Evolutionary conservation across 2,329 filamentous ascomycete genomes (phyloP).

Genomic region (Talaromyces sp.): DNA sequence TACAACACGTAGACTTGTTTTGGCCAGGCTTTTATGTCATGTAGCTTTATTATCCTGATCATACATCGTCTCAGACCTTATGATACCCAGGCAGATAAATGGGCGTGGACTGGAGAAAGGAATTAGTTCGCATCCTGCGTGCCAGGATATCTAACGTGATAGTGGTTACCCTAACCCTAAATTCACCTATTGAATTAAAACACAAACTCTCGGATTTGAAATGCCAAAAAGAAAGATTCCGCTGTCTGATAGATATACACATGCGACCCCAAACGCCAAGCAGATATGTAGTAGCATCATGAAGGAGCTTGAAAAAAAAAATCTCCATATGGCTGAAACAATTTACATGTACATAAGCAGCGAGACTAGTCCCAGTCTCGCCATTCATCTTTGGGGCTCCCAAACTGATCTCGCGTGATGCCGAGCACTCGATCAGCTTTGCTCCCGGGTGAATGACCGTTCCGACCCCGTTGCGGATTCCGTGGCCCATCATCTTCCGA

Average conservation of each 20-base stretch:
- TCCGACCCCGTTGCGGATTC: not conserved
- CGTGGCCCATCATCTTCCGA: constrained; percentile 16
- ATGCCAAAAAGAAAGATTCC: not conserved
- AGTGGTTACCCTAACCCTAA: no score
- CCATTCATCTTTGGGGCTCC: constrained; percentile 33
- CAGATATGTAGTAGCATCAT: not conserved
- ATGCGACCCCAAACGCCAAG: not conserved
- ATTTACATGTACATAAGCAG: not conserved
- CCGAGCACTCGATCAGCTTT: constrained; percentile 11
- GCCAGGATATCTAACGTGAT: no score
- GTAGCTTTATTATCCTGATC: no score
- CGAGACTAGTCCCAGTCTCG: constrained; percentile 34
- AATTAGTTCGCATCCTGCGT: no score
- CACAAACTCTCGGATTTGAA: not conserved
- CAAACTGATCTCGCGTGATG: constrained; percentile 4
- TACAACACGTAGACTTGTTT: not conserved
- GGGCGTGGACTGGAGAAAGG: no score
- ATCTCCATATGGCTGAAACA: not conserved
- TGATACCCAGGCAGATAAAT: no score
- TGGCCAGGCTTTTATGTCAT: no score
- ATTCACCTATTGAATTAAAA: no score
- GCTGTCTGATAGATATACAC: not conserved
- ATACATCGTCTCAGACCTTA: no score
- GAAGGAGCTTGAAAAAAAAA: not conserved
- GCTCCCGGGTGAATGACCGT: constrained; percentile 4